These are phyloP conservation scores for Chiua virens DNA, from an alignment of 768 basidiomycete species.

Conservation along the genomic window DNA sequence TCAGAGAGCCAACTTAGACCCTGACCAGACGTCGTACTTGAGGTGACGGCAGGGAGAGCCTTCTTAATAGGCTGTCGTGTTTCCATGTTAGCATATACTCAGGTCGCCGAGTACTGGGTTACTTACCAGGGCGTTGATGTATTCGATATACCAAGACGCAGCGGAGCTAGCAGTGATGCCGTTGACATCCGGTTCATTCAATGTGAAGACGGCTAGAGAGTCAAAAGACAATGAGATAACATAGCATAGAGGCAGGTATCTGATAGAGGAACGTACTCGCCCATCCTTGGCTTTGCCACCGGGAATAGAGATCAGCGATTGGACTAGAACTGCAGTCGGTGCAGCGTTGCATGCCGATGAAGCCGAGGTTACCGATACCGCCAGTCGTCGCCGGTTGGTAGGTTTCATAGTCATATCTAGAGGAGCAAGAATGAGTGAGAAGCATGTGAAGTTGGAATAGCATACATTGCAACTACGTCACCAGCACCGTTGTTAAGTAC, in stretches of 20 bases:
- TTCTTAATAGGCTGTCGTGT: constrained; percentile 34
- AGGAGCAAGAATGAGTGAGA: background rate
- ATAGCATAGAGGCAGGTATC: too few species aligned
- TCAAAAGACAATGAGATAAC: background rate
- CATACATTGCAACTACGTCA: constrained; percentile 36
- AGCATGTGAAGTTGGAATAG: background rate
- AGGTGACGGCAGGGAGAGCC: too few species aligned
- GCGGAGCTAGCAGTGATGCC: constrained; percentile 30
- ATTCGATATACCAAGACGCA: constrained; percentile 38
- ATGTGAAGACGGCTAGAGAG: constrained; percentile 30
- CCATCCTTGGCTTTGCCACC: constrained; percentile 33
- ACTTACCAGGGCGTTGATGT: constrained; percentile 37
- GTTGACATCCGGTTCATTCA: too few species aligned
- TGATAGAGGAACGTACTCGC: constrained; percentile 22
- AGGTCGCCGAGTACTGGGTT: background rate
- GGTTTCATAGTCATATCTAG: constrained; percentile 40
- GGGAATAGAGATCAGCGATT: constrained; percentile 29
- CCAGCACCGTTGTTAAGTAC: constrained; percentile 33
- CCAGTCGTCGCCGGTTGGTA: constrained; percentile 30
- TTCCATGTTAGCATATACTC: background rate
- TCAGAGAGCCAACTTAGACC: constrained; percentile 36
- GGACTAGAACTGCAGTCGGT: constrained; percentile 38
- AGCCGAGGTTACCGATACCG: too few species aligned
- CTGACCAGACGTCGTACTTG: constrained; percentile 29
- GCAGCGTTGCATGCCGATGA: too few species aligned